A percentile compares a stretch with the other conserved stretches of the same genome.
phyloP scores from a whole-genome alignment of 2,329 filamentous ascomycete genomes.

The Rhynchosporium agropyri region DNA sequence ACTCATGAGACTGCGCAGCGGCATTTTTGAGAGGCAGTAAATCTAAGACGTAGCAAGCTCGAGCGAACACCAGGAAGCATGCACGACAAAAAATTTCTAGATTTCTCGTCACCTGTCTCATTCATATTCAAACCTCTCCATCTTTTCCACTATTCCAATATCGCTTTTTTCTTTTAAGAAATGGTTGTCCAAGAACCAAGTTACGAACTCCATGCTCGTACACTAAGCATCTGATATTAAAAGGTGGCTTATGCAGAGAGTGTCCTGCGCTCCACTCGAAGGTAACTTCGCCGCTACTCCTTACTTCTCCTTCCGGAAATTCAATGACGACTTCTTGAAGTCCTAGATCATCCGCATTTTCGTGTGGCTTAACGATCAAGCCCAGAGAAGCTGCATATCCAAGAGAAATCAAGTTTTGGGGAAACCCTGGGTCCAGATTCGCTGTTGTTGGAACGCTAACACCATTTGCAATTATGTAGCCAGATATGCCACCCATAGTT shows the following conservation, averaged over 20 bases:
- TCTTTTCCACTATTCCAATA: slow-evolving; percentile 1
- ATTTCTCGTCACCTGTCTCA: not conserved
- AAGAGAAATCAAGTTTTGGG: not conserved
- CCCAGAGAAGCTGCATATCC: not conserved
- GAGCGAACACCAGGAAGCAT: no score
- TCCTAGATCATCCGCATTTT: not conserved
- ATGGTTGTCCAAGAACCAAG: not conserved
- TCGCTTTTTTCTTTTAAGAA: not conserved
- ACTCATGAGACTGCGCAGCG: no score
- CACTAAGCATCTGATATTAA: not conserved
- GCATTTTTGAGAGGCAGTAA: no score
- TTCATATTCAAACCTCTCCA: not conserved
- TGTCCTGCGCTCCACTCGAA: not conserved
- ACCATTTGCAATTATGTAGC: not conserved
- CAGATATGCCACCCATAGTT: not conserved
- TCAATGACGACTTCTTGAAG: not conserved
- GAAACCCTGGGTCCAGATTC: not conserved
- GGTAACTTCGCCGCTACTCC: not conserved
- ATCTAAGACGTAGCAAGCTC: no score
- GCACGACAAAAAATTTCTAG: no score
- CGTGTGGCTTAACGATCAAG: not conserved
- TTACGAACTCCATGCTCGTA: not conserved
- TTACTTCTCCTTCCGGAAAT: not conserved
- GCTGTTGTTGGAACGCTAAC: not conserved
- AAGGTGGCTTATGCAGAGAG: not conserved